Evolutionary conservation across 2,329 filamentous ascomycete genomes (phyloP), one percentile per base, ranked within the genome.

Genomic region (Mycosphaerella arachidis): DNA sequence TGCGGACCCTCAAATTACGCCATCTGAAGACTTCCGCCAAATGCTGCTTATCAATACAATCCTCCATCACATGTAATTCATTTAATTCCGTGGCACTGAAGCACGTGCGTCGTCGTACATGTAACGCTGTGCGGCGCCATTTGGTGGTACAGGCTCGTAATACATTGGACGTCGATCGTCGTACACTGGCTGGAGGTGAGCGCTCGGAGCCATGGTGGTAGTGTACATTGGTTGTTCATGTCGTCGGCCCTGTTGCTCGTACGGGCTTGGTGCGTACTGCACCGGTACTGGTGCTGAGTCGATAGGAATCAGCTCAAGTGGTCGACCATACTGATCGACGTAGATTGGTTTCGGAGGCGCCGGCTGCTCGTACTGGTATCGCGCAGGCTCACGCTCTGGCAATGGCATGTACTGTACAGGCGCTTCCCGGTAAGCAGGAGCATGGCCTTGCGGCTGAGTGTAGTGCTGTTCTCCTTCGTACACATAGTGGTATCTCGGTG

Each of bases 291-390:
- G 68, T 5, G 62, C 64, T 33, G 64, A 51, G 56, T 72, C 68
- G 46, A 70, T 64, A 5, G 68, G 69, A 35, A 69, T 65, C 31
- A 71, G 62, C 53, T 71, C 64, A 9, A 73, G 55, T 6, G 63
- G 67, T 10, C 66, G 62, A 40, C 71, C 71, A 57, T 71, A 71
- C 53, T 72, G 63, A 46, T 73, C 71, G n/a, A 72, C 68, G 59
- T 71, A 73, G n/a, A 69, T 60, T 2, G 67, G 64, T 52, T 67
- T 66, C 18, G 67, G 59, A 30, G 50, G 50, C 16, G 63, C 62
- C 27, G 64, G 61, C n/a, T 53, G 60, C 27, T 66, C 65, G 57
- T 68, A 67, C 18, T 67, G 62, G 35, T 66, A 63, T 9, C 57
- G 57, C 29, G 57, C 51, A 27, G 64, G 58, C 43, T 66, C 63